phyloP scores from a whole-genome alignment of 495 filamentous ascomycete species.

The Oleoguttula mirabilis region DNA sequence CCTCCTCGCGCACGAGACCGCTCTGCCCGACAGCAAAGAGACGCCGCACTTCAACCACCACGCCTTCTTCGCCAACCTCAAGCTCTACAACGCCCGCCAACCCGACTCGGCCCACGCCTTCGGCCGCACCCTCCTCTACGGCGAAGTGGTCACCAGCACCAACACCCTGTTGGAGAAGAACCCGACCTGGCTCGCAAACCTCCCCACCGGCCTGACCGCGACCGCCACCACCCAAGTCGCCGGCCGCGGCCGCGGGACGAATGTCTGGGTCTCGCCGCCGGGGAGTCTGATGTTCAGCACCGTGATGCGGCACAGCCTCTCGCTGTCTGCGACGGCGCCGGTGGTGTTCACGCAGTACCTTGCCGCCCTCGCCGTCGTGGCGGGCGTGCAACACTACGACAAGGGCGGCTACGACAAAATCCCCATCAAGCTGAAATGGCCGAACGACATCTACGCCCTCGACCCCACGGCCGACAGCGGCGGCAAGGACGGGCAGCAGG shows the following conservation, averaged over 20 bases:
- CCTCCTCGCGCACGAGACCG: constrained; percentile 54
- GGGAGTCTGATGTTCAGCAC: constrained; percentile 80
- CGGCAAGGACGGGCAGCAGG: not conserved
- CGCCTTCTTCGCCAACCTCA: constrained; percentile 62
- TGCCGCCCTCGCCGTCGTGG: constrained; percentile 76
- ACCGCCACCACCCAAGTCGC: constrained; percentile 85
- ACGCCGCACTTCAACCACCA: constrained; percentile 85
- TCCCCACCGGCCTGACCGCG: constrained; percentile 76
- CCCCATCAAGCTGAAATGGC: constrained; percentile 89
- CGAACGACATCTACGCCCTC: constrained; percentile 81
- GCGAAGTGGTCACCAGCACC: constrained; percentile 86
- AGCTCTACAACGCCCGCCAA: constrained; percentile 46
- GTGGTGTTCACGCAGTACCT: constrained; percentile 94
- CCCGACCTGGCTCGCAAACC: constrained; percentile 54
- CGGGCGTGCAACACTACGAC: constrained; percentile 72
- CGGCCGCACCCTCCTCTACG: constrained; percentile 72
- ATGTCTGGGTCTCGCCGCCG: constrained; percentile 89
- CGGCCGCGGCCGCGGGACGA: constrained; percentile 80
- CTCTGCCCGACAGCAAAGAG: constrained; percentile 57
- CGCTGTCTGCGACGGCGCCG: constrained; percentile 58
- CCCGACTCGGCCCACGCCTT: constrained; percentile 50
- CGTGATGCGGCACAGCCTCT: constrained; percentile 66
- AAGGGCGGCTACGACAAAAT: constrained; percentile 46
- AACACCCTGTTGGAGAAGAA: constrained; percentile 97
- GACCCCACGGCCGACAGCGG: constrained; percentile 39